Evolutionary conservation across 2,329 filamentous ascomycete genomes (phyloP).

Genomic region (Penicillium sp.): DNA sequence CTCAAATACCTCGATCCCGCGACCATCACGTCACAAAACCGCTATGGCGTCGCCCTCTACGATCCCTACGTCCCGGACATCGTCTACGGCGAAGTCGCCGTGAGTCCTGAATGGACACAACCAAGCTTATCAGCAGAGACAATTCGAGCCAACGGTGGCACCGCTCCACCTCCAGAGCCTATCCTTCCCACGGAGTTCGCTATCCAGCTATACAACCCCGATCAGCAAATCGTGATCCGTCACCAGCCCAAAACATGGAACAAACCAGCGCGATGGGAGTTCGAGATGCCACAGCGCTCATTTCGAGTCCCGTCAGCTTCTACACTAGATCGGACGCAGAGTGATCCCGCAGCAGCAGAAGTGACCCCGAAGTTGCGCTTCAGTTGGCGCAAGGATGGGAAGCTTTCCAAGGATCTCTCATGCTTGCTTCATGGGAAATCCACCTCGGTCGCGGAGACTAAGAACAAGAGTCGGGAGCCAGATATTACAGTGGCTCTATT

Average conservation of each 20-base stretch:
- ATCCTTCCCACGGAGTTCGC: slow-evolving; percentile 74
- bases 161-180: slow-evolving; percentile 66
- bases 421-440: slow-evolving; percentile 83
- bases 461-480: slow-evolving; percentile 80
- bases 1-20: slow-evolving; percentile 73
- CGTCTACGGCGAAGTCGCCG: slow-evolving; percentile 81
- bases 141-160: slow-evolving; percentile 67
- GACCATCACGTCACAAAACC: slow-evolving; percentile 70
- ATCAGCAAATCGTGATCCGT: slow-evolving; percentile 73
- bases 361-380: slow-evolving; percentile 75
- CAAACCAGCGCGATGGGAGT: slow-evolving; percentile 79
- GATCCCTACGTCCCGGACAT: slow-evolving; percentile 80
- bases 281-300: slow-evolving; percentile 82
- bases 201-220: slow-evolving; percentile 92
- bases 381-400: slow-evolving; percentile 85
- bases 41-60: slow-evolving; percentile 82
- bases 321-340: slow-evolving; percentile 71
- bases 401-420: slow-evolving; percentile 81
- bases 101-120: slow-evolving; percentile 82
- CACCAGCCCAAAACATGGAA: slow-evolving; percentile 74
- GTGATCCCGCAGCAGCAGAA: slow-evolving; percentile 57
- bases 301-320: slow-evolving; percentile 81
- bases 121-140: slow-evolving; percentile 79
- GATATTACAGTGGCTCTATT: slow-evolving; percentile 95
- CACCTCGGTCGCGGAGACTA: slow-evolving; percentile 60